A percentile compares a stretch with the other conserved stretches of the same genome.
Evolutionary conservation across 78 protist genomes (phyloP).

Genomic region (Dictyostelium capitatum): DNA sequence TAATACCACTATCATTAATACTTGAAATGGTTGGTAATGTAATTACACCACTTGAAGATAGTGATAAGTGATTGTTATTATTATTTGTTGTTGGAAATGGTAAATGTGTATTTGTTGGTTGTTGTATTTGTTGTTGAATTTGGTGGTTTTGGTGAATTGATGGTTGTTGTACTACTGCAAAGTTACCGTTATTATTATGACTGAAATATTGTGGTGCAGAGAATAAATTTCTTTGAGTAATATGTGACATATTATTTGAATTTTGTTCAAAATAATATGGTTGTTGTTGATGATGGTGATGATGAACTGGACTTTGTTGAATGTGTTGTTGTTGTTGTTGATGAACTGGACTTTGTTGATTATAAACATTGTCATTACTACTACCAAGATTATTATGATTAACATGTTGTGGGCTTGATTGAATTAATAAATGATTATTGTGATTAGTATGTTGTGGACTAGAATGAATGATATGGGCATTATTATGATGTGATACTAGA

Average conservation of each 20-base stretch:
- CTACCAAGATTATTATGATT: not conserved
- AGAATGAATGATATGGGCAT: not conserved
- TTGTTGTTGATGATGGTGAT: slow-evolving; percentile 5
- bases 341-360: not conserved
- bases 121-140: slow-evolving; percentile 18
- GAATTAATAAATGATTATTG: not conserved
- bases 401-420: not conserved
- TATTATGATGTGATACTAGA: not conserved
- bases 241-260: not conserved
- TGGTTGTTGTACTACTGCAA: not conserved
- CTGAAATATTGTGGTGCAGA: slow-evolving; percentile 12
- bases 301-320: not conserved
- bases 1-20: not conserved
- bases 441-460: not conserved
- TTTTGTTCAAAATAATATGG: not conserved
- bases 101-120: slow-evolving; percentile 2
- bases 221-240: not conserved
- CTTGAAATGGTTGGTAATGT: slow-evolving; percentile 11
- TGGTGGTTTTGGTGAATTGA: slow-evolving; percentile 6
- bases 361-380: not conserved
- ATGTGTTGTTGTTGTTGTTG: not conserved
- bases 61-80: not conserved
- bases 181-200: not conserved
- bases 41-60: not conserved
- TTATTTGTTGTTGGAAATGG: not conserved